A percentile compares a stretch with the other conserved stretches of the same genome.
Evolutionary conservation across 768 basidiomycete genomes (phyloP).

Genomic region (Tylopilus subfusipes): DNA sequence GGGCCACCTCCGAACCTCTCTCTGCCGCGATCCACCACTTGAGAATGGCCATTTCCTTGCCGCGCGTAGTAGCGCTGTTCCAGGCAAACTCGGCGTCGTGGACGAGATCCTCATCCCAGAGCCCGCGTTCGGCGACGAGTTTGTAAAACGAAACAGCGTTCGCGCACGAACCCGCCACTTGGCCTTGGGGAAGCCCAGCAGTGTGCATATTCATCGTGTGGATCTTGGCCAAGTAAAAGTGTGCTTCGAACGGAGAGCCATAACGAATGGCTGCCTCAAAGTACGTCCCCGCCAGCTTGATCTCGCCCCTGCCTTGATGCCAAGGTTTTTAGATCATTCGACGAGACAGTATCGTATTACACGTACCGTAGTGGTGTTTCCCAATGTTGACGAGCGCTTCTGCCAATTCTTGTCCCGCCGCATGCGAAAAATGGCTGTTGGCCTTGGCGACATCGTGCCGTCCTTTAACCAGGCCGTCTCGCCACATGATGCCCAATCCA

Average conservation of each 20-base stretch:
- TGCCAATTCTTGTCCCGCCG: slow-evolving; percentile 83
- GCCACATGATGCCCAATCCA: slow-evolving; percentile 85
- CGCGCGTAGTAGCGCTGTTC: slow-evolving; percentile 64
- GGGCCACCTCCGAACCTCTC: slow-evolving; percentile 85
- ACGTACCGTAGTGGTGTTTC: slow-evolving; percentile 67
- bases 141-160: slow-evolving; percentile 94
- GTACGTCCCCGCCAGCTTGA: slow-evolving; percentile 59
- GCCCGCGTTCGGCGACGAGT: slow-evolving; percentile 84
- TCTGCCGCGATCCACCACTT: slow-evolving; percentile 97
- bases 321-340: slow-evolving; percentile 3
- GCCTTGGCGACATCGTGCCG: slow-evolving; percentile 68
- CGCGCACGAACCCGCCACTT: slow-evolving; percentile 74
- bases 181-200: slow-evolving; percentile 40
- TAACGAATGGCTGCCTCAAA: slow-evolving; percentile 83
- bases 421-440: slow-evolving; percentile 62
- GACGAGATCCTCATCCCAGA: slow-evolving; percentile 79
- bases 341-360: not conserved
- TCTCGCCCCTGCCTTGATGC: slow-evolving; percentile 62
- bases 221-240: slow-evolving; percentile 87
- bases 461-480: slow-evolving; percentile 78
- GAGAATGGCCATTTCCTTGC: slow-evolving; percentile 80
- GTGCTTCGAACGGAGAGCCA: slow-evolving; percentile 93
- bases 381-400: slow-evolving; percentile 92
- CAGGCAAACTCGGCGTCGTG: slow-evolving; percentile 77
- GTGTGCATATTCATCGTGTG: slow-evolving; percentile 55